Percentiles rank a stretch among this genome's conserved stretches.
Evolutionary conservation across 2,329 filamentous ascomycete genomes (phyloP).

Genomic region (Nigrospora oryzae): DNA sequence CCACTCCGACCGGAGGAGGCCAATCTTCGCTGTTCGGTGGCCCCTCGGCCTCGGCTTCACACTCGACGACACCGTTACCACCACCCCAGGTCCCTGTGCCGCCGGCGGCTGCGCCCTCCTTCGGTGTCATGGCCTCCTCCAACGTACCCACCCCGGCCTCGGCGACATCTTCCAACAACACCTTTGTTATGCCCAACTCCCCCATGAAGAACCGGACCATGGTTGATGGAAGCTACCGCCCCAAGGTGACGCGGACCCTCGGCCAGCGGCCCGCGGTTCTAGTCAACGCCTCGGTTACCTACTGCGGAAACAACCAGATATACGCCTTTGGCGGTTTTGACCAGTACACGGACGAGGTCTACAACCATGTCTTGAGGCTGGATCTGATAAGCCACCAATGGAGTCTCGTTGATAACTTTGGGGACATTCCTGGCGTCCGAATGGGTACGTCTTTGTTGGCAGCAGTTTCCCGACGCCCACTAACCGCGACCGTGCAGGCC

Average conservation of each 20-base stretch:
- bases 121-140: constrained; percentile 18
- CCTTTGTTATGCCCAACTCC: constrained; percentile 86
- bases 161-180: constrained; percentile 57
- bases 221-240: constrained; percentile 65
- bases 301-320: constrained; percentile 94
- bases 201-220: constrained; percentile 59
- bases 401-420: constrained; percentile 96
- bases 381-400: constrained; percentile 85
- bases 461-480: background rate
- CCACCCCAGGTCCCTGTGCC: constrained; percentile 9
- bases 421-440: constrained; percentile 90
- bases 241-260: constrained; percentile 70
- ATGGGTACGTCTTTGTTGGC: constrained; percentile 61
- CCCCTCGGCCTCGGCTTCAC: constrained; percentile 10
- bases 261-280: constrained; percentile 84
- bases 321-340: constrained; percentile 98
- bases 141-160: constrained; percentile 35
- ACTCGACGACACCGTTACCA: constrained; percentile 3
- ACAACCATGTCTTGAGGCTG: constrained; percentile 90
- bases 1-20: constrained; percentile 5
- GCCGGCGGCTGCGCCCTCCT: constrained; percentile 11
- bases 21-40: constrained; percentile 21
- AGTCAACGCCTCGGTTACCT: constrained; percentile 98
- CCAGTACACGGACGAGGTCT: constrained; percentile 97
- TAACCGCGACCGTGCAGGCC: constrained; percentile 45